phyloP scores from a whole-genome alignment of 495 filamentous ascomycete genomes.

The Mytilinidion resinicola region DNA sequence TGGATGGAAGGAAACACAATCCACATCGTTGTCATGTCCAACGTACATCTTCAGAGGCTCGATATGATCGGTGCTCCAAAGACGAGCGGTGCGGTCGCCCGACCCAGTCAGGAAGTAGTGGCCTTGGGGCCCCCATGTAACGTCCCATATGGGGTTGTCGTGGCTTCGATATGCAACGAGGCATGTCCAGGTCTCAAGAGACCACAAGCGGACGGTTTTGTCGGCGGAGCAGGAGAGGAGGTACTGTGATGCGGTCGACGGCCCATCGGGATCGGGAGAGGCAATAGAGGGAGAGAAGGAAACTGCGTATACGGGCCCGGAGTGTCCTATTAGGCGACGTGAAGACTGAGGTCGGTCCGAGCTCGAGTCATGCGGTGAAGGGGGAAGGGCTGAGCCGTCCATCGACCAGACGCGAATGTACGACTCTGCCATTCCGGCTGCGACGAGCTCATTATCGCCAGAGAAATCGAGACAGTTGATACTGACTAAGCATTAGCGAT shows the following conservation, averaged over 20 bases:
- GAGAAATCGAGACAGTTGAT: conserved; percentile 91
- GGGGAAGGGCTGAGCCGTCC: conserved; percentile 61
- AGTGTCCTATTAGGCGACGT: conserved; percentile 85
- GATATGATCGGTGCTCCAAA: conserved; percentile 88
- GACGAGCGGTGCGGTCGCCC: conserved; percentile 79
- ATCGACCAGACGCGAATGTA: conserved; percentile 92
- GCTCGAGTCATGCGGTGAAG: conserved; percentile 29
- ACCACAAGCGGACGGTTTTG: conserved; percentile 85
- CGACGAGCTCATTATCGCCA: conserved; percentile 74
- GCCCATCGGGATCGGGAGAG: conserved; percentile 52
- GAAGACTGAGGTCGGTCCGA: conserved; percentile 48
- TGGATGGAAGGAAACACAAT: conserved; percentile 80
- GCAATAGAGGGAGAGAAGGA: conserved; percentile 76
- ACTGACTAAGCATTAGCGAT: conserved; percentile 44
- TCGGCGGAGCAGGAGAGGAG: conserved; percentile 85
- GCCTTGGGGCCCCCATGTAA: conserved; percentile 86
- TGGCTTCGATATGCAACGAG: conserved; percentile 91
- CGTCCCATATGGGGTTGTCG: conserved; percentile 78
- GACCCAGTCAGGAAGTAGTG: conserved; percentile 90
- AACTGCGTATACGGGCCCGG: conserved; percentile 80
- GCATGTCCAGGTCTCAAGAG: conserved; percentile 78
- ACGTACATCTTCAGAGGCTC: conserved; percentile 82
- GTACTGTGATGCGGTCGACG: conserved; percentile 46
- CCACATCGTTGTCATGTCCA: conserved; percentile 85
- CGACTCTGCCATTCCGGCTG: conserved; percentile 82